Conservation (phyloP, 805 yeast species). For the Limtongozyma cylindracea region DNA sequence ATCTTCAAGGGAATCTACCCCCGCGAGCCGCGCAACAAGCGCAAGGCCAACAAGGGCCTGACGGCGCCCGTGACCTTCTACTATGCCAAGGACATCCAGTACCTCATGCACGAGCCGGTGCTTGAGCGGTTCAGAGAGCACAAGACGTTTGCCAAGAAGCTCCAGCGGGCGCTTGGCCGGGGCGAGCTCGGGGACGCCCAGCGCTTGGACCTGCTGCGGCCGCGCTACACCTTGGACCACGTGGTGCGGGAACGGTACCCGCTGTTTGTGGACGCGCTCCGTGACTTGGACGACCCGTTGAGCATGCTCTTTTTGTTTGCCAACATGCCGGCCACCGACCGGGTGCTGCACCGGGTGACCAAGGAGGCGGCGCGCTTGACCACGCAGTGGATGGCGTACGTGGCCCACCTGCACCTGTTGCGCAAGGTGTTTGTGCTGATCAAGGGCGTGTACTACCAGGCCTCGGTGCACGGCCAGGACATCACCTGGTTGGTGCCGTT, state of each 20-base stretch:
- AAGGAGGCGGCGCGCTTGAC: conserved; percentile 69
- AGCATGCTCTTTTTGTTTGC: conserved; percentile 88
- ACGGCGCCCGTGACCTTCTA: conserved; percentile 91
- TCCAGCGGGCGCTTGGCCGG: conserved; percentile 72
- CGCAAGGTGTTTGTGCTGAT: conserved; percentile 87
- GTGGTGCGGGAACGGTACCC: conserved; percentile 92
- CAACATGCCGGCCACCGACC: conserved; percentile 82
- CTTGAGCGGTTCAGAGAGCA: conserved; percentile 82
- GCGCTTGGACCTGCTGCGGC: conserved; percentile 56
- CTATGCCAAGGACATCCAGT: conserved; percentile 83
- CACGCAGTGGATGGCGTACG: conserved; percentile 88
- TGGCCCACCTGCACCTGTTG: conserved; percentile 61
- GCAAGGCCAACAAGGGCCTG: conserved; percentile 95
- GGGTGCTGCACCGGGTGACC: conserved; percentile 58
- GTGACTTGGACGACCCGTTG: conserved; percentile 89
- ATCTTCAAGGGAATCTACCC: conserved; percentile 97
- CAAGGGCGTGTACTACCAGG: conserved; percentile 93
- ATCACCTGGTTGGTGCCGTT: conserved; percentile 92
- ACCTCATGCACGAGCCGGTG: conserved; percentile 85
- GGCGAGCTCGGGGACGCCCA: conserved; percentile 84
- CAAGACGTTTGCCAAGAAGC: conserved; percentile 78
- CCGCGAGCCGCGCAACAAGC: conserved; percentile 85
- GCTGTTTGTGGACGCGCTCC: conserved; percentile 69
- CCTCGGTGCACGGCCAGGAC: conserved; percentile 73
- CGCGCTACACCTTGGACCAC: conserved; percentile 69